Base-by-base conservation (phyloP, 1,284 basidiomycete genomes). In the Cryptococcus sp. region DNA sequence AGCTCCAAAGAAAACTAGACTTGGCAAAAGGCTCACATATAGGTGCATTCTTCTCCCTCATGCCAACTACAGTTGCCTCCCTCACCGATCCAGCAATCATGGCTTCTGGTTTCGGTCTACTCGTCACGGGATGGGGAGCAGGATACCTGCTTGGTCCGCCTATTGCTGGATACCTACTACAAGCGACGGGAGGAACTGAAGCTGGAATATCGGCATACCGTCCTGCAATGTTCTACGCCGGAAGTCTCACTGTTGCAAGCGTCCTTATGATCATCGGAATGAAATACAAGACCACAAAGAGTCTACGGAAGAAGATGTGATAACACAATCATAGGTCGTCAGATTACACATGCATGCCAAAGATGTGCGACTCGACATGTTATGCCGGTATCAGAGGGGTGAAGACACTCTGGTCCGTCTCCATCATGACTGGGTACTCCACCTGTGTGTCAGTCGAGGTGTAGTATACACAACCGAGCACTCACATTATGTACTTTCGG, bases 161-260 rank as follows among this genome's bases (percentile, higher is more conserved):
- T 0, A 56, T 58, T 28, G 66, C 66, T 0, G 66, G 66, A 11
- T 64, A 61, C 48, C 40, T 67, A 10, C 52, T 64, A 10, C 53
- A 54, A 1, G 55, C 61, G 11, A 60, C 48, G 14, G 63, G 66
- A 10, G 64, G 63, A 0, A 25, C 49, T 0, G 52, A 48, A 11
- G 43, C 39, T 5, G 65, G 65, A 9, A 37, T 56, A 4, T 23
- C 36, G 10, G 60, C 66, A 16, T 67, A 56, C 51, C 56, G 62
- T 13, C 66, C 66, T 1, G 64, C 66, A 7, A 55, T 66, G 37
- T 64, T 59, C 44, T 67, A 61, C 51, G 62, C 66, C 0, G 65
- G 63, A 13, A 56, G 54, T 9, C 49, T 67, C 34, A 57, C 61
- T 4, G 25, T 55, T 14, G 51, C 44, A 1, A 48, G 48, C 37